phyloP scores from a whole-genome alignment of 805 yeast species.

The Candida boleticola region DNA sequence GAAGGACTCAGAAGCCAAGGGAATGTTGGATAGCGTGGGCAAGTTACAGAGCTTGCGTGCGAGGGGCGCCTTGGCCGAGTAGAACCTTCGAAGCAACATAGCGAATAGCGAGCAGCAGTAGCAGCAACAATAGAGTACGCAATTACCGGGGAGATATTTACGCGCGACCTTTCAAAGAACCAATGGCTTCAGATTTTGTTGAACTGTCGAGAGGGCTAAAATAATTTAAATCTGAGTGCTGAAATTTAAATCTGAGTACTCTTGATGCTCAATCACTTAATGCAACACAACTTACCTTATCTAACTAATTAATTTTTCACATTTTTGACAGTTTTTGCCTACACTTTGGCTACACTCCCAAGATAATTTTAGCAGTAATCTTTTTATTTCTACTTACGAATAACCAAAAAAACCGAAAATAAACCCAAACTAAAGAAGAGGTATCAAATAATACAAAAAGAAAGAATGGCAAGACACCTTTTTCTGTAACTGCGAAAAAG shows the following conservation, averaged over 20 bases:
- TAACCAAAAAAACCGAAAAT: background rate
- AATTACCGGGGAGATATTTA: too few species aligned
- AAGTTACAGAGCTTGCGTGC: background rate
- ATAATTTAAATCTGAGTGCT: too few species aligned
- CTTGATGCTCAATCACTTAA: too few species aligned
- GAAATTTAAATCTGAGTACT: too few species aligned
- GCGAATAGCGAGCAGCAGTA: too few species aligned
- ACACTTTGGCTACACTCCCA: background rate
- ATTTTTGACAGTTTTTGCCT: background rate
- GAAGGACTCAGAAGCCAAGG: constrained; percentile 1
- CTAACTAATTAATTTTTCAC: background rate
- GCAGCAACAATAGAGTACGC: too few species aligned
- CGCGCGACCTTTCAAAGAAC: too few species aligned
- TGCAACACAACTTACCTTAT: background rate
- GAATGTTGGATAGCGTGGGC: background rate
- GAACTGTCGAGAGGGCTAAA: too few species aligned
- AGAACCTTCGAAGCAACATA: background rate
- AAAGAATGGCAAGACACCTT: background rate
- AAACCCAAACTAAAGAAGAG: constrained; percentile 2
- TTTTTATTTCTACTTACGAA: background rate
- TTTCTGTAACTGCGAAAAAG: background rate
- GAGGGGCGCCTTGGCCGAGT: too few species aligned
- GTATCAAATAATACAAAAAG: constrained; percentile 1
- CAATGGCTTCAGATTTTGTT: too few species aligned
- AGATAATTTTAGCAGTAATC: background rate